These are phyloP conservation scores for Calonectria fujianensis DNA, from an alignment of 2,329 filamentous ascomycete genomes.

Conservation along the genomic window DNA sequence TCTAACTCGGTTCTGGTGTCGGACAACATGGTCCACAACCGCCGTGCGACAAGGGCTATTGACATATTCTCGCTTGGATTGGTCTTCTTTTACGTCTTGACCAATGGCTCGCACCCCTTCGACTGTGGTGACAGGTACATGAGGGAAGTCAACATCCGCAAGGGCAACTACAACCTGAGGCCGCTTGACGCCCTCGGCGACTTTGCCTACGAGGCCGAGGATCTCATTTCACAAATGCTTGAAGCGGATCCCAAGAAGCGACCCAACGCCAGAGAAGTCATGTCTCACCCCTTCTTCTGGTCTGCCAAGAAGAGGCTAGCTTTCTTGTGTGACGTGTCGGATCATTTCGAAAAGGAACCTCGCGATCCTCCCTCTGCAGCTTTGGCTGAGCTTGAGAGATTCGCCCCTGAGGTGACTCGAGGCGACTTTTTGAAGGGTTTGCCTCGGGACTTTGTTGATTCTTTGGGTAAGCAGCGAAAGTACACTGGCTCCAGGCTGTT, in stretches of 20 bases:
- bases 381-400: constrained; percentile 75
- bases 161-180: constrained; percentile 84
- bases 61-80: constrained; percentile 98
- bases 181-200: constrained; percentile 86
- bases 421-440: constrained; percentile 87
- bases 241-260: constrained; percentile 71
- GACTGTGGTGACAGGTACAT: constrained; percentile 96
- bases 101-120: constrained; percentile 92
- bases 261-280: constrained; percentile 85
- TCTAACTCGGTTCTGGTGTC: constrained; percentile 75
- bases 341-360: constrained; percentile 95
- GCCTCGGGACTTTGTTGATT: constrained; percentile 89
- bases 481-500: constrained; percentile 90
- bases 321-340: constrained; percentile 97
- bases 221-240: constrained; percentile 90
- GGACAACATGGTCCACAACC: constrained; percentile 74
- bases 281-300: constrained; percentile 99
- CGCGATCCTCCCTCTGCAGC: constrained; percentile 85
- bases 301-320: constrained; percentile 88
- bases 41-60: constrained; percentile 94
- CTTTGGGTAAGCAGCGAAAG: constrained; percentile 93
- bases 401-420: constrained; percentile 72
- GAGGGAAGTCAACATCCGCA: constrained; percentile 97
- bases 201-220: constrained; percentile 89
- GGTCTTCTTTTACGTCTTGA: constrained; percentile 99